phyloP scores from a whole-genome alignment of 371 early-diverging fungal genomes.

The Rhizopus microsporus region DNA sequence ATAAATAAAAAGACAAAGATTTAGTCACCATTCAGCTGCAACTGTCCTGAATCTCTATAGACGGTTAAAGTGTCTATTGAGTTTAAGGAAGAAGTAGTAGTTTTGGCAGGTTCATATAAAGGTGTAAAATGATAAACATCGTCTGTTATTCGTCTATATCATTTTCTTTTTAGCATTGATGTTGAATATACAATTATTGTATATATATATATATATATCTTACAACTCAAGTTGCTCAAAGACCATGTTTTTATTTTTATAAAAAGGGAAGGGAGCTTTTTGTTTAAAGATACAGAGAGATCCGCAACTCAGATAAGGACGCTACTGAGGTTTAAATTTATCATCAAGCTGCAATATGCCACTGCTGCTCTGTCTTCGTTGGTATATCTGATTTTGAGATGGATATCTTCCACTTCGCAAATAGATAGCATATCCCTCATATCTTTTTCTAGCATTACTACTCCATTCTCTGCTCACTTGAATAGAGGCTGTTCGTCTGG shows the following conservation, averaged over 20 bases:
- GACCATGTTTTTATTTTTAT: conserved; percentile 11
- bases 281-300: too few relatives aligned
- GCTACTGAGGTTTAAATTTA: too few relatives aligned
- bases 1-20: background rate
- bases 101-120: conserved; percentile 38
- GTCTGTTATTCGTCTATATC: conserved; percentile 31
- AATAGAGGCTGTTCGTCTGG: conserved; percentile 42
- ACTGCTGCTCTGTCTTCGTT: too few relatives aligned
- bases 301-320: too few relatives aligned
- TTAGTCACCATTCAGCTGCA: conserved; percentile 41
- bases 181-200: background rate
- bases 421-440: conserved; percentile 54
- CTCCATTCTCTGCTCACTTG: conserved; percentile 43
- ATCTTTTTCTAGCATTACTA: conserved; percentile 40
- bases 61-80: conserved; percentile 33
- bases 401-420: conserved; percentile 40
- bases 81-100: background rate
- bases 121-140: conserved; percentile 42
- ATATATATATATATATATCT: conserved; percentile 11
- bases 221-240: conserved; percentile 38
- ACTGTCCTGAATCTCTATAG: conserved; percentile 33
- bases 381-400: conserved; percentile 1
- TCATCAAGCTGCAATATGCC: too few relatives aligned
- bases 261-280: too few relatives aligned
- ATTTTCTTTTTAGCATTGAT: background rate